Base-by-base conservation (phyloP, 768 basidiomycete genomes). In the Rhodotorula toruloides region DNA sequence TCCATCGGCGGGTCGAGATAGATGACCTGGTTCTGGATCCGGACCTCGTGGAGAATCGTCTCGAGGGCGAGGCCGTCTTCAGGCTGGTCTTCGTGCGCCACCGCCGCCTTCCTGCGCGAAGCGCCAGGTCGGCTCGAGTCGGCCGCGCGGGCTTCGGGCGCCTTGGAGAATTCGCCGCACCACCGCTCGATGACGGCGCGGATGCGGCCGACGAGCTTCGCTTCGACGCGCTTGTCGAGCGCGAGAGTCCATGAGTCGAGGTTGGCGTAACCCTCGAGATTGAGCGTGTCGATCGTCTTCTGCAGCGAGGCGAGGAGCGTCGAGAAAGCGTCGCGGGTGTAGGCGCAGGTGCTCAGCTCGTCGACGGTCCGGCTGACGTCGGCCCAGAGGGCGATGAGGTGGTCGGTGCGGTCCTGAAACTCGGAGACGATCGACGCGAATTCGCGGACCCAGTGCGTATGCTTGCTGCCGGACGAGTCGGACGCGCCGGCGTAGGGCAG, bases 11-110 rank as follows among this genome's bases (percentile, higher is more conserved):
- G 96, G 76, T 98, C 94, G 57, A 98, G 82, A 81, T 96, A 98
- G 77, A 99, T 97, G 70, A 97, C 91, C 76, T 99, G 96, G 76
- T 99, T 96, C 76, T 93, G 89, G 83, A 98, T 97, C 78, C 93
- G 85, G 69, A 98, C 89, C 77, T 98, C 94, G 77, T 98, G 93
- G 12, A 94, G 82, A 63, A 96, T 87, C 0, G 91, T 89, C 72
- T 89, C 87, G 70, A 97, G 77, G 3, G 82, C 81, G 83, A 93
- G 85, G 66, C n/a, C 29, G 43, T 61, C 46, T 43, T 65, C 70
- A 10, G 52, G 42, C 8, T 44, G 47, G 54, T 47, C 49, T 44
- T 52, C 5, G 61, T 70, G 29, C 25, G 60, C 55, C 34, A 48
- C 16, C 16, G 48, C 34, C n/a, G 37, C 46, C 57, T 48, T 58